Evolutionary conservation across 2,329 filamentous ascomycete species (phyloP), one percentile per base, ranked within the genome.

Genomic region (Penicillium sp.): DNA sequence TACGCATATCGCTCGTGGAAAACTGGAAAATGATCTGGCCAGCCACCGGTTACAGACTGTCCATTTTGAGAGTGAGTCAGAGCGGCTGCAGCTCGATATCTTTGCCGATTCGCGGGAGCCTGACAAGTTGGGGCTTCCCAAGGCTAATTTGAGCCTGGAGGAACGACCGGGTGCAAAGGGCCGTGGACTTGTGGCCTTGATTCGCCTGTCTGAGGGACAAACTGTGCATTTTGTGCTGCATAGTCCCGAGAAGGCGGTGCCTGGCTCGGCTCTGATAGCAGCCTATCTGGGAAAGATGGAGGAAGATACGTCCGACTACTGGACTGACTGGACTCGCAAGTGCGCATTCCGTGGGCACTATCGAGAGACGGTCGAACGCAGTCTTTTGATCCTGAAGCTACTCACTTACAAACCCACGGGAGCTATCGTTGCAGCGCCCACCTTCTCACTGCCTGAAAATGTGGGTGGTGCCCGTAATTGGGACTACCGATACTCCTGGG

Each of bases 371-470:
- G 88, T 93, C 6, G 82, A 83, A 28, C 83, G 90, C 59, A 92
- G 89, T 71, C 78, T 93, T 55, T 85, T 93, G 81, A 87, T 92
- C 57, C 77, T 93, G 49, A 93, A 93, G 76, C 82, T 93, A 77
- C 81, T 93, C 68, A 92, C 90, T 0, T 93, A 89, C 68, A 90
- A 93, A 70, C 90, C 90, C 0, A 93, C 90, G 0, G 90, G 91
- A 2, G 91, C 90, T 9, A 92, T 93, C 55, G 84, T 92, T 37
- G 91, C 90, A 1, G 85, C 90, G 1, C 90, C 91, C 0, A 93
- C 90, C 0, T 93, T 93, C 70, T 92, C 90, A 0, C 83, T 93
- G 1, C 90, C 90, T 0, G 90, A 93, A 73, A 88, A 89, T 55
- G 85, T 92, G 42, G 90, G 89, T 19, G 90, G 90, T 15, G 79